A percentile compares a stretch with the other conserved stretches of the same genome.
These are phyloP conservation scores for Alnus rubra DNA, from an alignment of 306 rosid genomes.

Conservation along the genomic window DNA sequence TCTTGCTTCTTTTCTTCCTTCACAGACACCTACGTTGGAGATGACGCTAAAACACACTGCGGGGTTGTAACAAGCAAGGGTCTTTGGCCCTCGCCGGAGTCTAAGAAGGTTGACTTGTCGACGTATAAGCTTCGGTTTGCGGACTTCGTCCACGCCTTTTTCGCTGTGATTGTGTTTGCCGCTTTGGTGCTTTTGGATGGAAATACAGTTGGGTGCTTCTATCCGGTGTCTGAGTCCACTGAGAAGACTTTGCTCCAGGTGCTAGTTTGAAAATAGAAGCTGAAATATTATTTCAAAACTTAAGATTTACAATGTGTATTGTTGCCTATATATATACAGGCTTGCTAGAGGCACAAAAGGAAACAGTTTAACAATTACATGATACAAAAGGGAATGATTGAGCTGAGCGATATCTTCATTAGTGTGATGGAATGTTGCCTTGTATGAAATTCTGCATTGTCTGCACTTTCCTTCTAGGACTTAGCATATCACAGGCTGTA, in stretches of 20 bases:
- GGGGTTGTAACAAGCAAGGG: conserved; percentile 57
- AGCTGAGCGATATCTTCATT: no score
- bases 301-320: no score
- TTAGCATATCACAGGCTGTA: no score
- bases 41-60: conserved; percentile 54
- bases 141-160: conserved; percentile 72
- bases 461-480: no score
- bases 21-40: conserved; percentile 72
- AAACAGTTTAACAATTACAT: no score
- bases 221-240: conserved; percentile 44
- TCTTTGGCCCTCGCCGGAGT: conserved; percentile 62
- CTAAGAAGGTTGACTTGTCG: conserved; percentile 39
- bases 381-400: no score
- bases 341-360: no score
- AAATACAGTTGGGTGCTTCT: conserved; percentile 35
- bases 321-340: no score
- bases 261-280: no score
- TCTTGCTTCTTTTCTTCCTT: conserved; percentile 70
- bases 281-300: no score
- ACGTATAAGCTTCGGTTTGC: conserved; percentile 48
- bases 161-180: conserved; percentile 55
- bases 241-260: conserved; percentile 53
- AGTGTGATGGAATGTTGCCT: no score
- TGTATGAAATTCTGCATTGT: no score
- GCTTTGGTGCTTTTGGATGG: conserved; percentile 39